Base-by-base conservation (phyloP, 345 rosid species). In the Clausena lansium region DNA sequence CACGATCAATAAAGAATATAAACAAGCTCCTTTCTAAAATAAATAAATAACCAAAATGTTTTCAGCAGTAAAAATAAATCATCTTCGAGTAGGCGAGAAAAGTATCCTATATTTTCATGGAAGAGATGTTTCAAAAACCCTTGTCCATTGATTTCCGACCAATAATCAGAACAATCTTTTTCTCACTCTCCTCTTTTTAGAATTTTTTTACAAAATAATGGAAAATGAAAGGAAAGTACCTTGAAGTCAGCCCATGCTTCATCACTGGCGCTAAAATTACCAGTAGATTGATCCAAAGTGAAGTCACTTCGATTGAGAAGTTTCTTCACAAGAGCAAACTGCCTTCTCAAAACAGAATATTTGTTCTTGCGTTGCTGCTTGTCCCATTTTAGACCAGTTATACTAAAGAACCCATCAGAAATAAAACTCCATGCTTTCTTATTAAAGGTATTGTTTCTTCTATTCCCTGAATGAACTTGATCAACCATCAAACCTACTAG, bases 381-480 rank as follows among this genome's bases (percentile, higher is more conserved):
- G 54, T 84, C 88, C 88, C 88, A 89, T 73, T 57, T 81, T 36
- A 84, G 66, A 24, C 87, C 85, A 2, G 88, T 85, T 75, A 81
- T 78, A 47, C 67, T 79, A 76, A 54, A 55, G 78, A 91, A 88
- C 13, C 73, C 88, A 45, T 84, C 81, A 67, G 79, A 76, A 70
- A 86, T 82, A 59, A 45, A 66, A 71, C 67, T 83, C 89, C 91
- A 90, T 7, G n/a, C 84, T 79, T 76, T 79, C 74, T 77, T 84
- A 63, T 66, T 71, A 35, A 90, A 84, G 14, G 87, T 84, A 77
- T 74, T 80, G 70, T 83, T 81, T 19, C 22, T 81, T 68, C 79
- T 86, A 64, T 87, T 87, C 78, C 89, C 90, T 83, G 75, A 68
- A 11, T 33, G 85, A 66, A 85, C 90, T 62, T 90, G 88, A 24